Evolutionary conservation across 1,139 yeast genomes (phyloP), one percentile per base, ranked within the genome.

Genomic region (Hyphopichia buzzinii): DNA sequence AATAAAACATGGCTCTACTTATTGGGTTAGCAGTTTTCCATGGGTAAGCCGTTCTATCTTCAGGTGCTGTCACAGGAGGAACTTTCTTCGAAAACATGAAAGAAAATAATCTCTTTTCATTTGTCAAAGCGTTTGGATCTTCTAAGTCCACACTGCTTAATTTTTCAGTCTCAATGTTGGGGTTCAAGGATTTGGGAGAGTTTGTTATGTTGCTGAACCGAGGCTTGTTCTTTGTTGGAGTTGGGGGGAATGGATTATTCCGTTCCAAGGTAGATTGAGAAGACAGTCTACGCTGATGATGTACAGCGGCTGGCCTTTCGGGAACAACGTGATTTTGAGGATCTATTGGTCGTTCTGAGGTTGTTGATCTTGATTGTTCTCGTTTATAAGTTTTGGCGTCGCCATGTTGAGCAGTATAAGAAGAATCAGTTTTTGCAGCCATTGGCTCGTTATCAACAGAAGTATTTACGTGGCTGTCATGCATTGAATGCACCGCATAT

Each of bases 11-110:
- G 23, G 63, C 47, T 41, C 64, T 55, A 31, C 46, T 50, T 15
- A 65, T 26, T 4, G 44, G 32, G 38, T 58, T 61, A 10, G 57
- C 47, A 7, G 31, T 38, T 29, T 56, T 55, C 71, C 72, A 67
- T 4, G 73, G 74, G 43, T 67, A 70, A 2, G 51, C 47, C 25
- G 47, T 47, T 29, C 76, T 50, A 35, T 70, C 75, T 19, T 65
- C 70, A n/a, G 57, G 62, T 3, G 46, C 26, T 4, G 62, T 59
- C 7, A 69, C 43, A 2, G 64, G 63, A 2, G 74, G 73, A 2
- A 67, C 68, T 25, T 48, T 45, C 33, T 53, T 64, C 30, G 66
- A 52, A 43, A 70, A 68, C 29, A 62, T 37, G 40, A 57, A 62
- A 11, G 67, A 52, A 36, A 66, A 66, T 28, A 55, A 36, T 34